phyloP scores from a whole-genome alignment of 192 early-diverging fungal species.

The Coemansia sp. region DNA sequence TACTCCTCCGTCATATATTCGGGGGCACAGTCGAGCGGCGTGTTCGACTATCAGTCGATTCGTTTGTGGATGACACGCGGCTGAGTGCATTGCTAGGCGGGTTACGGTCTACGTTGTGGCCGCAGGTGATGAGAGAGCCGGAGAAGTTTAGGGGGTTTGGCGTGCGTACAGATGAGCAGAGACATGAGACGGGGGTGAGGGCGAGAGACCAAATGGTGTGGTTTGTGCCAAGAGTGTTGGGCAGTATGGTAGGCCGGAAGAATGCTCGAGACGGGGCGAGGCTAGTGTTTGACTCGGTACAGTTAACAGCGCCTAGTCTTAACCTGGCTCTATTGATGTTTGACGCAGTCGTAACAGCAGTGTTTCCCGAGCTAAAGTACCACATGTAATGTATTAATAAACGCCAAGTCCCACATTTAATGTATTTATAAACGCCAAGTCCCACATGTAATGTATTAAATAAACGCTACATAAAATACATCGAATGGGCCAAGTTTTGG shows the following conservation, averaged over 20 bases:
- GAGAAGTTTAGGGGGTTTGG: conserved; percentile 10
- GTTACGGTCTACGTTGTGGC: conserved; percentile 51
- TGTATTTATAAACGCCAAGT: not conserved
- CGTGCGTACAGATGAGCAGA: conserved; percentile 36
- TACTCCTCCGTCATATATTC: conserved; percentile 82
- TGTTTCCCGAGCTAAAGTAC: conserved; percentile 70
- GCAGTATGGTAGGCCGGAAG: conserved; percentile 76
- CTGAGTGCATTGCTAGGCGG: conserved; percentile 23
- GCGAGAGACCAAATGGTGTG: conserved; percentile 60
- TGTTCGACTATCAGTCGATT: conserved; percentile 34
- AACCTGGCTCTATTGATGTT: conserved; percentile 73
- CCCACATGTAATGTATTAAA: not conserved
- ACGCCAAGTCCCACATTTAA: not conserved
- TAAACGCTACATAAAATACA: conserved; percentile 39
- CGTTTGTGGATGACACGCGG: conserved; percentile 30
- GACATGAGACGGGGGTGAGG: conserved; percentile 43
- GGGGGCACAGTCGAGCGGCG: conserved; percentile 85
- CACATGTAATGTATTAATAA: not conserved
- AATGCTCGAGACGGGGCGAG: conserved; percentile 78
- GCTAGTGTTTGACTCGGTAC: conserved; percentile 68
- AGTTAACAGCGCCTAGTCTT: conserved; percentile 75
- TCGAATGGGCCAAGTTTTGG: conserved; percentile 17
- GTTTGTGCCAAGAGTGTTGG: conserved; percentile 69
- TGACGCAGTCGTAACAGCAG: conserved; percentile 66
- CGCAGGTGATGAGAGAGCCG: not conserved